Evolutionary conservation across 2,329 filamentous ascomycete genomes (phyloP), one percentile per base, ranked within the genome.

Genomic region (Colletotrichum simmondsii): DNA sequence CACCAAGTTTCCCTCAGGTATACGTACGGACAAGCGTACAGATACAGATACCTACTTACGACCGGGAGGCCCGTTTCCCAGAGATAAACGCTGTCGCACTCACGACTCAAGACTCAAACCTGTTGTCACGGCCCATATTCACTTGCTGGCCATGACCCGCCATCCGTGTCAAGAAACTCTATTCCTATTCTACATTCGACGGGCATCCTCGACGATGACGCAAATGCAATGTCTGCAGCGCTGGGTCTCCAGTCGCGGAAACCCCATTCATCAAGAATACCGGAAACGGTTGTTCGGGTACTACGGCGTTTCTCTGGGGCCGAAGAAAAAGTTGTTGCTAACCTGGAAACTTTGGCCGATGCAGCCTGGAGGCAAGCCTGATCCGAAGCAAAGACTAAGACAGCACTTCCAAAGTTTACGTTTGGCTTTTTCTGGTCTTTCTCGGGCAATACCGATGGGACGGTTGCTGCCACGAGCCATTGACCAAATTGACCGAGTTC

Each of bases 311-410:
- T 52, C 11, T 32, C 14, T 70, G 66, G 49, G 66, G 3, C 71
- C 71, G 71, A 49, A 49, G 7, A 57, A 11, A 61, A 65, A 53
- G 42, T 49, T 30, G 71, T 70, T 70, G 60, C 49, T 57, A 65
- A 65, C 5, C 12, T 24, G 22, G 4, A 28, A 30, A 71, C 56
- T 61, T 65, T 49, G 66, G 66, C 56, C 37, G 54, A 67, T 35
- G 49, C 32, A 61, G 46, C 22, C 62, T 32, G 46, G 56, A 69
- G 53, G 60, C 35, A 65, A 65, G 66, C 71, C 46, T 57, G 61
- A 65, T 61, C 56, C 56, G 66, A 65, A n/a, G 71, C 66, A 72
- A 10, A 56, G 46, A 46, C 37, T 56, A 64, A 70, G 70, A 72
- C 28, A 65, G 70, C 66, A 72, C 65, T 59, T 69, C 59, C 26